phyloP scores from a whole-genome alignment of 257 asterid species.

The Lantana camara region DNA sequence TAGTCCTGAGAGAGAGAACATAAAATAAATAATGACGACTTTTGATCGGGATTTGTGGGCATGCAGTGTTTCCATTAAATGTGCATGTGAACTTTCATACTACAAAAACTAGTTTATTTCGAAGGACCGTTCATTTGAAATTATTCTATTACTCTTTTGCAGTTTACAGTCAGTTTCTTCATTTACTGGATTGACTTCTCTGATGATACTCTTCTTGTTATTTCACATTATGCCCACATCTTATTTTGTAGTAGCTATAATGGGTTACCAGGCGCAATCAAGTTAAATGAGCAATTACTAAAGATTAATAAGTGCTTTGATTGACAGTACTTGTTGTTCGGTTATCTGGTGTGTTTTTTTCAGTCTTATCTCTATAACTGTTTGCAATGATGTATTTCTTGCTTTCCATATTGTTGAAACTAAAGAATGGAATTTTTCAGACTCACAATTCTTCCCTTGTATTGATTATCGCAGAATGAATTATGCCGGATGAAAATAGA shows the following conservation, averaged over 20 bases:
- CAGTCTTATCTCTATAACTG: conserved; percentile 7
- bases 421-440: background rate
- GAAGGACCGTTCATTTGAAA: conserved; percentile 3
- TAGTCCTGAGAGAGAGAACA: background rate
- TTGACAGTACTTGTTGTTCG: background rate
- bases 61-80: background rate
- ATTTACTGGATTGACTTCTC: background rate
- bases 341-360: conserved; percentile 11
- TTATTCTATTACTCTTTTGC: too few relatives aligned
- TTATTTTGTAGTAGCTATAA: background rate
- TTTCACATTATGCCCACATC: conserved; percentile 3
- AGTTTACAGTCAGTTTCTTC: too few relatives aligned
- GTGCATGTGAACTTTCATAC: background rate
- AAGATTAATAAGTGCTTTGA: conserved; percentile 7
- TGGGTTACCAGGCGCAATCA: background rate
- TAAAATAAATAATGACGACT: background rate
- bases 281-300: conserved; percentile 1
- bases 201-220: background rate
- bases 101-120: background rate
- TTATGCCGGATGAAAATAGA: conserved; percentile 85
- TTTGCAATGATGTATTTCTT: conserved; percentile 5
- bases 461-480: conserved; percentile 75
- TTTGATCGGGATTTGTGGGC: background rate
- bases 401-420: conserved; percentile 15
- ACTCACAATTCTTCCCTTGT: conserved; percentile 19